Evolutionary conservation across 139 green algal species (phyloP), one percentile per base, ranked within the genome.

Genomic region (Haematococcus lacustris): DNA sequence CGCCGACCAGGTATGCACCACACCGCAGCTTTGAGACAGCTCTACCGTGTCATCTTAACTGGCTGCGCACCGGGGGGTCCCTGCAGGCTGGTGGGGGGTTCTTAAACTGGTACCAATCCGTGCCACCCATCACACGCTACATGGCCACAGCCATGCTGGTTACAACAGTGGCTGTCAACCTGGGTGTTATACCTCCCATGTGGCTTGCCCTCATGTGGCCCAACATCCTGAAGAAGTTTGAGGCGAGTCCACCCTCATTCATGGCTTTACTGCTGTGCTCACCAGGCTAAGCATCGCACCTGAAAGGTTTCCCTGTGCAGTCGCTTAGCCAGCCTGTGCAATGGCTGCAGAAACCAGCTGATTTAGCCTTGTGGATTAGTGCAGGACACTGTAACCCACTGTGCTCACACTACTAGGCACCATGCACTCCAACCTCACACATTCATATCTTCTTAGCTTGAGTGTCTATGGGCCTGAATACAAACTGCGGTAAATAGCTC

Each of bases 91-190:
- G n/a, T n/a, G n/a, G n/a, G n/a, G 33, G 51, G 23, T 68, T 68
- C 33, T 13, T 17, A 4, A 40, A 69, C 13, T 91, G 82, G 80
- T 90, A 77, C 17, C 32, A 83, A 7, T 68, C 43, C n/a, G 34
- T 91, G 2, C 86, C 86, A 3, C 85, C 82, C 17, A 80, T 91
- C 64, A 87, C 83, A 3, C 79, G 86, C 0, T 66, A 69, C 28
- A 79, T 78, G 57, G 86, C 75, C 1, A 82, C 75, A 3, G 47
- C 57, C 0, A 74, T 83, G 41, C 80, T 91, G 37, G 51, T 70
- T 2, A 57, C 41, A 5, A 73, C 66, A 3, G 3, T 72, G 2
- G 60, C 61, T 0, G 28, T 13, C 1, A 66, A 71, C 28, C 63
- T 90, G 1, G 70, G 66, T 21, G 17, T 88, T 2, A 6, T 91